Evolutionary conservation across 306 rosid species (phyloP).

Genomic region (Corylus heterophylla): DNA sequence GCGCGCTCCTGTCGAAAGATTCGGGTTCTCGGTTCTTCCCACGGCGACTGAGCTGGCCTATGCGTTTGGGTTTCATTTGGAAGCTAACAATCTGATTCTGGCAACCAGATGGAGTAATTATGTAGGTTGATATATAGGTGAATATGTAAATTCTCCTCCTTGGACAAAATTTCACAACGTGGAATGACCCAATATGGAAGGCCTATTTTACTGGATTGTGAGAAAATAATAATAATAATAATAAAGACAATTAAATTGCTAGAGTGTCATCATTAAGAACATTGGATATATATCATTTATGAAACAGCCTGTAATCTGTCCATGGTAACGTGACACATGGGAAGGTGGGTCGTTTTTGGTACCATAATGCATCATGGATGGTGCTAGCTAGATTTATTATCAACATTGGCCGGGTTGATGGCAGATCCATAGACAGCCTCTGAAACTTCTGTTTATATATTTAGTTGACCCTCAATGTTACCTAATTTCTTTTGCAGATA

Average conservation of each 20-base stretch:
- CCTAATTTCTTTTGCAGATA: background rate
- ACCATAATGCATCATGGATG: background rate
- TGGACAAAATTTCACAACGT: too few species aligned
- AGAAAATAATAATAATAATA: background rate
- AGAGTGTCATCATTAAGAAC: background rate
- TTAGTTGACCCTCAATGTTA: background rate
- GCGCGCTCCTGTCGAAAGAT: too few species aligned
- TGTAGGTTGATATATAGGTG: too few species aligned
- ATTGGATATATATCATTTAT: background rate
- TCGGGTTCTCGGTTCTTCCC: too few species aligned
- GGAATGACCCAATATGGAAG: too few species aligned
- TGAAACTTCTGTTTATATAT: background rate
- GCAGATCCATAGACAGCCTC: constrained; percentile 5
- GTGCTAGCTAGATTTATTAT: background rate
- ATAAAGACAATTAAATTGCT: background rate
- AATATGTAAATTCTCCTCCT: too few species aligned
- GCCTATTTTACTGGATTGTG: too few species aligned
- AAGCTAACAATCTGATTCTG: too few species aligned
- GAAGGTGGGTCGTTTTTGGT: background rate
- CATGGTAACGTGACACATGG: constrained; percentile 1
- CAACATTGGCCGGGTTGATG: background rate
- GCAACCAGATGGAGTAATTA: too few species aligned
- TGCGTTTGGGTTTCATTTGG: too few species aligned
- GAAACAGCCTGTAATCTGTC: background rate
- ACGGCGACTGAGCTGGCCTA: too few species aligned